Evolutionary conservation across 108 stramenopile species (phyloP).

Genomic region (Skeletonema marinoi): DNA sequence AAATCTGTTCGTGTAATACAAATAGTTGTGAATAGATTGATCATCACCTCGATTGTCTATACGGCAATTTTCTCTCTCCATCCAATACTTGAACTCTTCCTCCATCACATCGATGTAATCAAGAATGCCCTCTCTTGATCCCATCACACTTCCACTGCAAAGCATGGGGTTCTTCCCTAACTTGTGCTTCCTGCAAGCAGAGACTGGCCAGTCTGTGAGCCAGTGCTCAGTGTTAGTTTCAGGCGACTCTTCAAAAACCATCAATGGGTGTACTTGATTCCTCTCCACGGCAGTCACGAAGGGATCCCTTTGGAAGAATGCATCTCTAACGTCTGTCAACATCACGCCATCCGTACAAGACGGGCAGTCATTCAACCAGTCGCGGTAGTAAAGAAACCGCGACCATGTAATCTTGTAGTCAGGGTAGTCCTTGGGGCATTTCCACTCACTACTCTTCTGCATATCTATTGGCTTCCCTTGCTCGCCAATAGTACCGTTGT

Average conservation of each 20-base stretch:
- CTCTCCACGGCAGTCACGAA: conserved; percentile 58
- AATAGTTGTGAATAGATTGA: conserved; percentile 84
- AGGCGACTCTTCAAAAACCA: conserved; percentile 64
- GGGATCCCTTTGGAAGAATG: conserved; percentile 73
- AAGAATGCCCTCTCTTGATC: conserved; percentile 71
- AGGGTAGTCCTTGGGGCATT: conserved; percentile 26
- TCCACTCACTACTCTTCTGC: not conserved
- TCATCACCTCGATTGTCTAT: conserved; percentile 56
- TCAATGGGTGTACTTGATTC: conserved; percentile 42
- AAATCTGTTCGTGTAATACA: conserved; percentile 67
- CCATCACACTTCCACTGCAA: conserved; percentile 75
- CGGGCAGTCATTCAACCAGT: conserved; percentile 66
- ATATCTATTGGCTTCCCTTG: not conserved
- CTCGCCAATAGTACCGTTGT: conserved; percentile 13
- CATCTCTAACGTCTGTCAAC: conserved; percentile 68
- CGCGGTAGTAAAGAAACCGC: conserved; percentile 61
- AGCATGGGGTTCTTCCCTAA: conserved; percentile 57
- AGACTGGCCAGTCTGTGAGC: conserved; percentile 40
- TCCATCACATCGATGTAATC: conserved; percentile 67
- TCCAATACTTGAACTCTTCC: conserved; percentile 73
- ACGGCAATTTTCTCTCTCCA: conserved; percentile 50
- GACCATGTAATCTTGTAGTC: conserved; percentile 71
- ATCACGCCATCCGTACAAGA: conserved; percentile 78
- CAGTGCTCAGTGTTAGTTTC: conserved; percentile 62
- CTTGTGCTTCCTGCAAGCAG: conserved; percentile 19